Percentiles rank a stretch among this genome's conserved stretches.
phyloP scores from a whole-genome alignment of 768 basidiomycete species.

The Hericium alpestre region DNA sequence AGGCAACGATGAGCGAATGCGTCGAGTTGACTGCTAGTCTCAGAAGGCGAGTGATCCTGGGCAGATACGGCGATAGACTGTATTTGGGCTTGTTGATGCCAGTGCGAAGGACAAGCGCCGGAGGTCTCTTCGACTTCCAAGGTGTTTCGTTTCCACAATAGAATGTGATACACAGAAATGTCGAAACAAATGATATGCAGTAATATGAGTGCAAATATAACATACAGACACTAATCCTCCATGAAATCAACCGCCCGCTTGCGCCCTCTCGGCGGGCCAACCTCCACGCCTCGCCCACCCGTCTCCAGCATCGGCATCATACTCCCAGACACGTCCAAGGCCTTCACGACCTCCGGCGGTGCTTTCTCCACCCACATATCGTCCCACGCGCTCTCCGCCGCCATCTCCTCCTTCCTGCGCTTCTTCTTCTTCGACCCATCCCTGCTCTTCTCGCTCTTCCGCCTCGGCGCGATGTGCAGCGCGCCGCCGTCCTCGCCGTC shows the following conservation, averaged over 20 bases:
- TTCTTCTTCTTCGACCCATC: constrained; percentile 28
- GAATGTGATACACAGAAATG: neutral
- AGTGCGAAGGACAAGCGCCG: too few species aligned
- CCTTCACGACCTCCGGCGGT: constrained; percentile 37
- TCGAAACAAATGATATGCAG: neutral
- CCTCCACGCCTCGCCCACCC: constrained; percentile 12
- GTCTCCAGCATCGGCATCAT: too few species aligned
- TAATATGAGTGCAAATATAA: neutral
- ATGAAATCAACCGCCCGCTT: constrained; percentile 2
- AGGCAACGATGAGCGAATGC: too few species aligned
- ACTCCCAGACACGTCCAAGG: constrained; percentile 13
- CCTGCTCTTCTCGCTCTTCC: constrained; percentile 18
- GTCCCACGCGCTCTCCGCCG: constrained; percentile 29
- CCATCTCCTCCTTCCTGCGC: constrained; percentile 27
- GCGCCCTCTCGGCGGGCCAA: constrained; percentile 14
- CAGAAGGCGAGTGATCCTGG: too few species aligned
- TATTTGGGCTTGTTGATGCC: too few species aligned
- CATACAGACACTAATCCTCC: neutral
- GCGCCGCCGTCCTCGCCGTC: constrained; percentile 33
- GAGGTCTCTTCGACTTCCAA: too few species aligned
- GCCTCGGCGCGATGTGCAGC: constrained; percentile 8
- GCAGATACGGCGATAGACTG: too few species aligned
- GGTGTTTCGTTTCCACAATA: too few species aligned
- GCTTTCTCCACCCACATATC: constrained; percentile 65
- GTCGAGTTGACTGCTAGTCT: too few species aligned